A percentile compares a stretch with the other conserved stretches of the same genome.
Evolutionary conservation across 1,139 yeast genomes (phyloP).

Genomic region (Hansenula lynferdii): DNA sequence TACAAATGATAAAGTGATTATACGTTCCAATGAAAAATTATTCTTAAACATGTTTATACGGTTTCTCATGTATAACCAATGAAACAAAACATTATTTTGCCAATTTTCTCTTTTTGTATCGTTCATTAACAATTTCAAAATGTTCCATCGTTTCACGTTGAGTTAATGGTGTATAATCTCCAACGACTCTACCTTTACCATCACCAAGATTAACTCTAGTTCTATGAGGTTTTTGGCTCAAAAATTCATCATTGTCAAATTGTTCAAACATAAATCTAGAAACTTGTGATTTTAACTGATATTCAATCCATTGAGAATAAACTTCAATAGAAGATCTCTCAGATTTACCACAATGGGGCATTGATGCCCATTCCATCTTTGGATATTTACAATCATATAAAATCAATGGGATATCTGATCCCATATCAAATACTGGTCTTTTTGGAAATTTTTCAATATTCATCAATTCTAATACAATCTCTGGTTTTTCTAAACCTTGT

Average conservation of each 20-base stretch:
- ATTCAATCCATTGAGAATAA: conserved; percentile 28
- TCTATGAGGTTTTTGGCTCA: conserved; percentile 24
- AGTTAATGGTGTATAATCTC: conserved; percentile 52
- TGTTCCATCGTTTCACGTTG: conserved; percentile 57
- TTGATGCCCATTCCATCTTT: conserved; percentile 53
- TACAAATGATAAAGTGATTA: neutral
- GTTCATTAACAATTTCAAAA: conserved; percentile 62
- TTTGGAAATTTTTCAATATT: conserved; percentile 55
- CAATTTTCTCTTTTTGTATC: conserved; percentile 27
- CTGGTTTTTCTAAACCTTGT: conserved; percentile 63
- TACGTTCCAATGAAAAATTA: neutral
- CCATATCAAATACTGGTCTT: conserved; percentile 86
- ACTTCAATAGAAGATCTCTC: conserved; percentile 21
- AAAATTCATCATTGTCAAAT: conserved; percentile 18
- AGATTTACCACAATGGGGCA: conserved; percentile 14
- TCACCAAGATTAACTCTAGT: conserved; percentile 59
- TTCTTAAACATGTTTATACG: conserved; percentile 10
- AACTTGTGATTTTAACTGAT: conserved; percentile 30
- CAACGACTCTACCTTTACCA: conserved; percentile 58
- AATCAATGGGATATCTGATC: conserved; percentile 85
- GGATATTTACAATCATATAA: conserved; percentile 82
- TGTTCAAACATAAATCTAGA: conserved; percentile 23
- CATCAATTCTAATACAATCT: conserved; percentile 52
- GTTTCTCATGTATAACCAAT: conserved; percentile 7
- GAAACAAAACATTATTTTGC: too few species aligned